Evolutionary conservation across 2,329 filamentous ascomycete genomes (phyloP).

Genomic region (Colletotrichum sp.): DNA sequence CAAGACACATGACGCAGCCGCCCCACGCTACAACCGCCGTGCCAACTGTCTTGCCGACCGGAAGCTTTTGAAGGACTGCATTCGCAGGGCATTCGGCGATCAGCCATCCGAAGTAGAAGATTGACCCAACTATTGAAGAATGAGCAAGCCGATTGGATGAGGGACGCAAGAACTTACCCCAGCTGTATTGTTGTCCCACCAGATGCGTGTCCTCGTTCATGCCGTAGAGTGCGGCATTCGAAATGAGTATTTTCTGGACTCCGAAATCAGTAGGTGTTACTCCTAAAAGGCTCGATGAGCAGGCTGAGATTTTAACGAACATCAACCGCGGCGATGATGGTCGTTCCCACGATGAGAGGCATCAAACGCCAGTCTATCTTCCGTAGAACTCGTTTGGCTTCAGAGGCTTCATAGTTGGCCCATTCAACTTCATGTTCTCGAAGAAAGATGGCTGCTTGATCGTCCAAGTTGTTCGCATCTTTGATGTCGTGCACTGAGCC

Average conservation of each 20-base stretch:
- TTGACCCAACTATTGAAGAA: not conserved
- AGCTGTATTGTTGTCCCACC: slow-evolving; percentile 4
- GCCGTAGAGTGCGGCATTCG: slow-evolving; percentile 61
- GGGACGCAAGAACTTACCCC: not conserved
- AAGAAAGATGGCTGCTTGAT: not conserved
- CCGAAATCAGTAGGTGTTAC: not conserved
- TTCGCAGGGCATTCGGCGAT: not conserved
- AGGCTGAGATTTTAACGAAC: not conserved
- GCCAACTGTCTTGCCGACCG: not conserved
- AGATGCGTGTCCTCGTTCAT: slow-evolving; percentile 50
- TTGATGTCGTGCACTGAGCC: not conserved
- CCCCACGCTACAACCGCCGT: not conserved
- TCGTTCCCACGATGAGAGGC: slow-evolving; percentile 1
- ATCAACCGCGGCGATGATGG: not conserved
- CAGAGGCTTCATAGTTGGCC: not conserved
- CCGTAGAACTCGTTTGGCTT: not conserved
- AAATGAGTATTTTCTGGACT: slow-evolving; percentile 46
- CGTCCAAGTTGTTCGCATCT: not conserved
- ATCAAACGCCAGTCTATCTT: slow-evolving; percentile 15
- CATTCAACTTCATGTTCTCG: not conserved
- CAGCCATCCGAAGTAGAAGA: not conserved
- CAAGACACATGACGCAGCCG: not conserved
- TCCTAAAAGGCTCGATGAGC: not conserved
- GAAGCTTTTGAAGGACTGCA: not conserved
- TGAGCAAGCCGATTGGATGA: not conserved